phyloP scores from a whole-genome alignment of 257 asterid genomes.

The Euphrasia confusa region DNA sequence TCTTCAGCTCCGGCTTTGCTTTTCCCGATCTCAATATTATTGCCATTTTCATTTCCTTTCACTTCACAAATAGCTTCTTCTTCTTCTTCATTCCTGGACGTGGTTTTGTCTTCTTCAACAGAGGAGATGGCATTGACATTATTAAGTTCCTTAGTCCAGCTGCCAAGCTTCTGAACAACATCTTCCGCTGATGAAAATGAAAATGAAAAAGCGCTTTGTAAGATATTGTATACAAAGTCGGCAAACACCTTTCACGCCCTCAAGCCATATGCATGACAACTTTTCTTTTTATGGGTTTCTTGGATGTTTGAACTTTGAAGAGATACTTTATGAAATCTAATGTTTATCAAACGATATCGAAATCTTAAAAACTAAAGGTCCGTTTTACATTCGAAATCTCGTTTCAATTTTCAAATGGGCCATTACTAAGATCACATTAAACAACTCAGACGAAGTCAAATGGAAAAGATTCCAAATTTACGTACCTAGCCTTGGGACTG shows the following conservation, averaged over 20 bases:
- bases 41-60: conserved; percentile 14
- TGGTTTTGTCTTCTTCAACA: conserved; percentile 3
- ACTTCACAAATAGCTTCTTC: conserved; percentile 19
- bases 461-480: neutral
- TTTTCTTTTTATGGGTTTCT: neutral
- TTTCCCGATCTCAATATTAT: conserved; percentile 13
- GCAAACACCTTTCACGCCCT: neutral
- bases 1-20: conserved; percentile 15
- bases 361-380: no score
- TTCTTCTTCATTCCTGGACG: conserved; percentile 19
- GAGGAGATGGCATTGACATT: conserved; percentile 6
- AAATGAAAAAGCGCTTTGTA: neutral
- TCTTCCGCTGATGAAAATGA: conserved; percentile 35
- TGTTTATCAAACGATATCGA: no score
- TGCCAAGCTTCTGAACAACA: conserved; percentile 33
- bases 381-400: no score
- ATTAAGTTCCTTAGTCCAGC: conserved; percentile 31
- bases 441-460: no score
- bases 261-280: neutral
- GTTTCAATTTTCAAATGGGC: no score
- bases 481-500: conserved; percentile 58
- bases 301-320: no score
- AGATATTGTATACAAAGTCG: neutral
- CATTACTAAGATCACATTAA: neutral
- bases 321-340: no score